phyloP scores from a whole-genome alignment of 768 basidiomycete species.

The Chlorophyllum brunneum region DNA sequence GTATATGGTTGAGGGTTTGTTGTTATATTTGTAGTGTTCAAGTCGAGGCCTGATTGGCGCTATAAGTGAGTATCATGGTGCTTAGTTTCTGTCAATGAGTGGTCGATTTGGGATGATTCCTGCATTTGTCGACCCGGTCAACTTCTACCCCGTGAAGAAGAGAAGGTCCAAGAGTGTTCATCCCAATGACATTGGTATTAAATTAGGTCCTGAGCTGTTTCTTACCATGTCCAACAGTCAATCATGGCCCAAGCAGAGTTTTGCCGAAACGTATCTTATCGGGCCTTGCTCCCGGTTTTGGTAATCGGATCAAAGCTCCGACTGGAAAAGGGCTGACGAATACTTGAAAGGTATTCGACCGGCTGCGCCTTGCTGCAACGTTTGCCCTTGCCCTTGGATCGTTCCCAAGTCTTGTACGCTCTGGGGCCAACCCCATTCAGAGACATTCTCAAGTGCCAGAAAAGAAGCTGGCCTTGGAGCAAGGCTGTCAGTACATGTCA shows the following conservation, averaged over 20 bases:
- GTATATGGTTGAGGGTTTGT: background rate
- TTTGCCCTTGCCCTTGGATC: too few relatives aligned
- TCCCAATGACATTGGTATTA: background rate
- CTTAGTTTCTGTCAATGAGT: background rate
- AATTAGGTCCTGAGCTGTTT: background rate
- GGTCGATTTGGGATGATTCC: background rate
- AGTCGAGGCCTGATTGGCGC: constrained; percentile 8
- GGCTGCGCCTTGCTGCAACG: too few relatives aligned
- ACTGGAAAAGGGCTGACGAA: background rate
- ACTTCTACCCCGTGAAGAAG: background rate
- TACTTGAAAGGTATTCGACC: too few relatives aligned
- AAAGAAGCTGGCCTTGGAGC: too few relatives aligned
- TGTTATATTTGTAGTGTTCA: too few relatives aligned
- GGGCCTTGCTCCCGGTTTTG: background rate
- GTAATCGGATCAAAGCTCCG: constrained; percentile 4
- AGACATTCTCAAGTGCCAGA: too few relatives aligned
- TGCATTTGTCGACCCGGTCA: constrained; percentile 3
- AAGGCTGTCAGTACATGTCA: too few relatives aligned
- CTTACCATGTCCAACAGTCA: too few relatives aligned
- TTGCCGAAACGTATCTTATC: background rate
- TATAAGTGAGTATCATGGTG: background rate
- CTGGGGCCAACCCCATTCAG: too few relatives aligned
- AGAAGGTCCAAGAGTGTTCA: background rate
- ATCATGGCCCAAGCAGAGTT: too few relatives aligned
- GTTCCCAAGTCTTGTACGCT: too few relatives aligned